Percentiles rank a stretch among this genome's conserved stretches.
Conservation (phyloP, 139 green algal genomes). For the Tetradesmus obliquus region DNA sequence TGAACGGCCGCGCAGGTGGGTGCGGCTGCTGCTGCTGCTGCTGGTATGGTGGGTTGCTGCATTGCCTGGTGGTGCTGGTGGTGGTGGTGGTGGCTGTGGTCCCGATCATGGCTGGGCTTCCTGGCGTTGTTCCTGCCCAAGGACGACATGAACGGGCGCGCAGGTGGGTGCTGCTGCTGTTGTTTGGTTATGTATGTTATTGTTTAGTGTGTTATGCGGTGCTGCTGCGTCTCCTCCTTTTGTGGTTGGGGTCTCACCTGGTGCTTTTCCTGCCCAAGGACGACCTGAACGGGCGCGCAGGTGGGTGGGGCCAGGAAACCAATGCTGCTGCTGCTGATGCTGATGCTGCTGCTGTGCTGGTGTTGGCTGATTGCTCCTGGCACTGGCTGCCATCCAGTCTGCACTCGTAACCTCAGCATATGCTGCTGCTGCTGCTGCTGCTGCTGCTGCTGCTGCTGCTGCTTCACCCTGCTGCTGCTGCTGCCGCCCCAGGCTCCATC, state of each 20-base stretch:
- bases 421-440: not conserved
- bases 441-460: not conserved
- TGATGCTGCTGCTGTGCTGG: too few species aligned
- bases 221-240: too few species aligned
- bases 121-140: constrained; percentile 11
- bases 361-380: not conserved
- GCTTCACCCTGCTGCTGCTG: not conserved
- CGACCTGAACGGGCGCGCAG: not conserved
- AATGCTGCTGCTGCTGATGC: not conserved
- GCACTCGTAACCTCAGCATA: not conserved
- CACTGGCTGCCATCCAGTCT: constrained; percentile 16
- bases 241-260: not conserved
- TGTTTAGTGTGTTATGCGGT: too few species aligned
- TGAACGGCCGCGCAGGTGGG: constrained; percentile 27
- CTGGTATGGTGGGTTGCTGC: not conserved
- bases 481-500: constrained; percentile 17
- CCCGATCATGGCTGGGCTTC: constrained; percentile 3
- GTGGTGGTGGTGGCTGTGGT: too few species aligned
- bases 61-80: not conserved
- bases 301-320: not conserved
- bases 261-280: constrained; percentile 11
- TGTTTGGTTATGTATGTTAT: too few species aligned
- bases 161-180: not conserved
- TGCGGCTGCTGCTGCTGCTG: not conserved
- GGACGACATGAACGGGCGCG: constrained; percentile 2